Conservation (phyloP, 345 rosid species). For the Citrus glauca region DNA sequence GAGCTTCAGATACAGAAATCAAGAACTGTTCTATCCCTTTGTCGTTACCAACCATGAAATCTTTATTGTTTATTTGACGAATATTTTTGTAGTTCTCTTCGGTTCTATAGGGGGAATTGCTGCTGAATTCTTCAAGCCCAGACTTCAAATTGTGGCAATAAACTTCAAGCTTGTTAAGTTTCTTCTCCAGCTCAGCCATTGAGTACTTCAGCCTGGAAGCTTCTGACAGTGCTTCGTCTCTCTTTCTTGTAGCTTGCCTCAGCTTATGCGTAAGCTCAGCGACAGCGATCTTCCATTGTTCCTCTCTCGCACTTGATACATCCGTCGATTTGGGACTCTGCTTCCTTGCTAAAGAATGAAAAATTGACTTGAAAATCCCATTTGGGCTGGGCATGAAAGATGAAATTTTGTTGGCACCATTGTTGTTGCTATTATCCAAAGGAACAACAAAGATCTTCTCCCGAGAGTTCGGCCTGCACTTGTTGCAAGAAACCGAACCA, state of each 20-base stretch:
- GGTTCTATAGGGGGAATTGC: slow-evolving; percentile 27
- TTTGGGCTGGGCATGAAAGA: slow-evolving; percentile 74
- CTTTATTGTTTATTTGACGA: slow-evolving; percentile 18
- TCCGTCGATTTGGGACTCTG: slow-evolving; percentile 45
- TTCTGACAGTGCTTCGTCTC: slow-evolving; percentile 77
- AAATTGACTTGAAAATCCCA: slow-evolving; percentile 61
- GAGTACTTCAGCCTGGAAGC: slow-evolving; percentile 73
- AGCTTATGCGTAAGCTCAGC: slow-evolving; percentile 88
- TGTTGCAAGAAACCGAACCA: slow-evolving; percentile 73
- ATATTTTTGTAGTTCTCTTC: slow-evolving; percentile 6
- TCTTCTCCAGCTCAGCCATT: slow-evolving; percentile 93
- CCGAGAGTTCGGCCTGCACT: slow-evolving; percentile 73
- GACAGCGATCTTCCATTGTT: slow-evolving; percentile 65
- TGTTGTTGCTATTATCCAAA: slow-evolving; percentile 44
- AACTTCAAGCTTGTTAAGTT: slow-evolving; percentile 81
- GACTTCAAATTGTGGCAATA: slow-evolving; percentile 76
- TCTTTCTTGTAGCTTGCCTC: slow-evolving; percentile 68
- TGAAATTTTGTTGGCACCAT: slow-evolving; percentile 34
- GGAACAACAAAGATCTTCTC: slow-evolving; percentile 85
- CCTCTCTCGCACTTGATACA: slow-evolving; percentile 41
- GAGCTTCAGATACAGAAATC: slow-evolving; percentile 63
- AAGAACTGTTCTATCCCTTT: slow-evolving; percentile 60
- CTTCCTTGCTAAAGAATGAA: slow-evolving; percentile 60
- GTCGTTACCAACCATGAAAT: slow-evolving; percentile 34
- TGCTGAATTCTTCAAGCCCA: slow-evolving; percentile 64